These are phyloP conservation scores for Irpex sp. DNA, from an alignment of 1,284 basidiomycete genomes.

Conservation along the genomic window DNA sequence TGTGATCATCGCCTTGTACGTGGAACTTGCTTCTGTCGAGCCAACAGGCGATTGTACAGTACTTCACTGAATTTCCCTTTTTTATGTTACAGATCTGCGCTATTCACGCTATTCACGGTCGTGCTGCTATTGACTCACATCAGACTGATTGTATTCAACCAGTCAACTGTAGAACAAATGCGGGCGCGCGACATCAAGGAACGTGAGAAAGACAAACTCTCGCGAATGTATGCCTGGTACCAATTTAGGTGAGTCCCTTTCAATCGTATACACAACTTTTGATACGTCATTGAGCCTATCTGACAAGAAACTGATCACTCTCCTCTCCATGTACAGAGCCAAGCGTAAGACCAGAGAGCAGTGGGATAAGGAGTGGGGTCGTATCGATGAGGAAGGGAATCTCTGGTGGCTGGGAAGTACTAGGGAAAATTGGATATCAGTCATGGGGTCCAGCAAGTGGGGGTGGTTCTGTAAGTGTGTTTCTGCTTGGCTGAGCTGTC, in stretches of 20 bases:
- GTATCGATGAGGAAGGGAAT: conserved; percentile 69
- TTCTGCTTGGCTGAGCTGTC: conserved; percentile 3
- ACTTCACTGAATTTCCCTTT: conserved; percentile 2
- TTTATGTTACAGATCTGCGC: conserved; percentile 37
- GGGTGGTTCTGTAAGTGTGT: conserved; percentile 71
- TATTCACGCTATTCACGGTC: conserved; percentile 72
- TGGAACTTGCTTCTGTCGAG: conserved; percentile 13
- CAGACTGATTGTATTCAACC: conserved; percentile 56
- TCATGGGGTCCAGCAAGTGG: conserved; percentile 64
- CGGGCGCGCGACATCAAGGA: conserved; percentile 52
- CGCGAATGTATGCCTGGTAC: conserved; percentile 42
- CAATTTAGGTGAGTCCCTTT: conserved; percentile 41
- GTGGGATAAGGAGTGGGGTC: conserved; percentile 82
- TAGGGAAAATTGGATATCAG: conserved; percentile 64
- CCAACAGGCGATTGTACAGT: neutral
- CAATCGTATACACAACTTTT: neutral
- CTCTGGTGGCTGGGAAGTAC: conserved; percentile 78
- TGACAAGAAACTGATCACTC: no score
- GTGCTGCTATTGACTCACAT: conserved; percentile 59
- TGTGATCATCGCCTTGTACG: conserved; percentile 60
- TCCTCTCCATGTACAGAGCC: conserved; percentile 31
- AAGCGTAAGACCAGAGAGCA: conserved; percentile 39
- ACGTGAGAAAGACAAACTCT: conserved; percentile 53
- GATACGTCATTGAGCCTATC: neutral
- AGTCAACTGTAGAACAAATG: conserved; percentile 80